Base-by-base conservation (phyloP, 2,329 filamentous ascomycete species). In the Sclerotiophoma versabilis region DNA sequence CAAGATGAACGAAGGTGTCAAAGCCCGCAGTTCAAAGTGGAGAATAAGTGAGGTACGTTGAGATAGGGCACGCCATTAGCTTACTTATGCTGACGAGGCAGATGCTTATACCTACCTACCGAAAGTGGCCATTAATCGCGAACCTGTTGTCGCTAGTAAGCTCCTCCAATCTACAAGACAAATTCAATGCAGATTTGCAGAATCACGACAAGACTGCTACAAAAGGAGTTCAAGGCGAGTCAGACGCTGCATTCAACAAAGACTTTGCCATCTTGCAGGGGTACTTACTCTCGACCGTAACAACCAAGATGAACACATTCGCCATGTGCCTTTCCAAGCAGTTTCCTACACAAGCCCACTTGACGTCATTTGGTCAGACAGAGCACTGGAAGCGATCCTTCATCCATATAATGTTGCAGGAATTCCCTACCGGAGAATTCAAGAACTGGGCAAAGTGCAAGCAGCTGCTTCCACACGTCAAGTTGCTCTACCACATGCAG, bases 111-210 rank as follows among this genome's bases (percentile, higher is more conserved):
- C 65, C 73, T 12, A 76, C 81, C 26, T 70, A 64, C n/a, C 49
- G 61, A 2, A 54, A 49, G 22, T 33, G 63, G 37, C 56, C 20
- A 9, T 65, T 69, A 6, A 80, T 79, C 4, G 72, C 77, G 4
- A 68, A 80, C n/a, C 64, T 81, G 17, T 58, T 82, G 1, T 77
- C 77, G 2, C 67, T 81, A 0, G 81, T 82, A 75, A 79, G 78
- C 67, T 77, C 79, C 53, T 82, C 78, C 57, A 72, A 82, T 44
- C 65, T 67, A 17, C 73, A 80, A 57, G 75, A 70, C 75, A 0
- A 68, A 73, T 22, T 57, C 30, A 11, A 50, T 76, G 17, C 47
- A n/a, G n/a, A n/a, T n/a, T n/a, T 80, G 34, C n/a, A n/a, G n/a
- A n/a, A n/a, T n/a, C n/a, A n/a, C n/a, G n/a, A n/a, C n/a, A n/a